phyloP scores from a whole-genome alignment of 352 stramenopile species.

The Phytopythium ostracodes region DNA sequence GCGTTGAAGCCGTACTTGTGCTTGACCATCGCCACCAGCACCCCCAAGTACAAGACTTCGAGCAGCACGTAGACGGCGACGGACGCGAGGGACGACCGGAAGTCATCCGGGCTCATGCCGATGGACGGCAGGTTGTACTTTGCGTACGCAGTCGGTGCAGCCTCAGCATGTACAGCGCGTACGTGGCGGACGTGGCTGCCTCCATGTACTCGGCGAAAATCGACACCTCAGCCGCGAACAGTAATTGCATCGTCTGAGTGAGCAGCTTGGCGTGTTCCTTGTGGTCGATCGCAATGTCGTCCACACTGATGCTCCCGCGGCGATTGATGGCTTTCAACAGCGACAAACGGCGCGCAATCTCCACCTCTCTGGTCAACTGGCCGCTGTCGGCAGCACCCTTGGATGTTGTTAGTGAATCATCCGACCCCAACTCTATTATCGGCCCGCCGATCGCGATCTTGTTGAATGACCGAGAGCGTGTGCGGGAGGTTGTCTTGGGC shows the following conservation, averaged over 20 bases:
- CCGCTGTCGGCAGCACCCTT: neutral
- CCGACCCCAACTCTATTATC: neutral
- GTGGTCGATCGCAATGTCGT: slow-evolving; percentile 15
- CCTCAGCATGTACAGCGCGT: slow-evolving; percentile 19
- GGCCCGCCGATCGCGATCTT: neutral
- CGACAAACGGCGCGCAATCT: neutral
- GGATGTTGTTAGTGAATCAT: neutral
- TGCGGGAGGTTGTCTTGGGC: neutral
- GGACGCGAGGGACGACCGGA: slow-evolving; percentile 7
- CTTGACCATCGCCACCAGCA: slow-evolving; percentile 15
- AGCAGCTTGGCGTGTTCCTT: slow-evolving; percentile 18
- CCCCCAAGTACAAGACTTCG: slow-evolving; percentile 13
- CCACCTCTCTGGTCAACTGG: neutral
- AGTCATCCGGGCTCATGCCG: slow-evolving; percentile 2
- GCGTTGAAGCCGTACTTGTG: slow-evolving; percentile 22
- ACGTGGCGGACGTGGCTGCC: slow-evolving; percentile 18
- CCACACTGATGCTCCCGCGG: slow-evolving; percentile 5
- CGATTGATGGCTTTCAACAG: neutral
- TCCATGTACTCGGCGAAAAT: slow-evolving; percentile 29
- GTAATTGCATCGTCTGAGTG: slow-evolving; percentile 17
- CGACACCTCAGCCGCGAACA: slow-evolving; percentile 24
- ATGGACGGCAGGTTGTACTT: slow-evolving; percentile 20
- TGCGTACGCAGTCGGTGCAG: slow-evolving; percentile 17
- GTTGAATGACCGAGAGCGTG: slow-evolving; percentile 1
- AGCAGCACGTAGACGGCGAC: slow-evolving; percentile 10